Conservation (phyloP, 495 filamentous ascomycete genomes). For the Neurospora sp. region DNA sequence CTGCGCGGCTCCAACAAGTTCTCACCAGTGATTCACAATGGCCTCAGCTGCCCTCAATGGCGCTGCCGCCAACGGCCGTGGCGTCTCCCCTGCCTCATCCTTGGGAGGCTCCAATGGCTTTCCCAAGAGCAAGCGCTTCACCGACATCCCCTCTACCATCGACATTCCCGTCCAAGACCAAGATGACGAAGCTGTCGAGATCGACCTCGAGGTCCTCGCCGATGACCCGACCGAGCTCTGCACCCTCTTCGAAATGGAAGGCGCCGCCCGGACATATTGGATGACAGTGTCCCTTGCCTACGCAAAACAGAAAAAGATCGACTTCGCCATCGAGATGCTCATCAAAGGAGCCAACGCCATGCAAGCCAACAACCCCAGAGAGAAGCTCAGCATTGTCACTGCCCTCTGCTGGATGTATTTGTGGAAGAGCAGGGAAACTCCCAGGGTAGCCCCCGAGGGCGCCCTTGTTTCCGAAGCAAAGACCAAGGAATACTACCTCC, state of each 20-base stretch:
- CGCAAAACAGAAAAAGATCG: slow-evolving; percentile 84
- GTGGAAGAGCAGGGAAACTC: slow-evolving; percentile 82
- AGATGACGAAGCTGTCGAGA: slow-evolving; percentile 80
- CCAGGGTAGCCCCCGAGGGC: slow-evolving; percentile 59
- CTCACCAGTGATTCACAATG: slow-evolving; percentile 12
- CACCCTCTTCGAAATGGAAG: slow-evolving; percentile 84
- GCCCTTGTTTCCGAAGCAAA: slow-evolving; percentile 54
- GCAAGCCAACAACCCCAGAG: slow-evolving; percentile 58
- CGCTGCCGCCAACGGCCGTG: slow-evolving; percentile 5
- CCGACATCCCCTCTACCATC: slow-evolving; percentile 78
- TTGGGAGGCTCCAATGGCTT: slow-evolving; percentile 17
- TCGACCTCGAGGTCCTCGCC: slow-evolving; percentile 77
- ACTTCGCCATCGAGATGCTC: slow-evolving; percentile 90
- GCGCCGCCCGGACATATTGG: slow-evolving; percentile 80
- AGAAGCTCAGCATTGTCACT: slow-evolving; percentile 74
- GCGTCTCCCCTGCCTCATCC: slow-evolving; percentile 6
- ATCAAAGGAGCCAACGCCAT: slow-evolving; percentile 70
- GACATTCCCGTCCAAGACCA: slow-evolving; percentile 80
- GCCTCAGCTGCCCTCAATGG: slow-evolving; percentile 19
- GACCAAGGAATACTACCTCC: slow-evolving; percentile 87
- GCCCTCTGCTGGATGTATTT: slow-evolving; percentile 89
- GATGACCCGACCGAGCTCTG: slow-evolving; percentile 96
- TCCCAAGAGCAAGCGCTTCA: slow-evolving; percentile 52
- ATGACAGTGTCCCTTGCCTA: slow-evolving; percentile 95
- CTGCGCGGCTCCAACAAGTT: not conserved